Conservation (phyloP, 441 rosid genomes). For the Populus tomentosa region DNA sequence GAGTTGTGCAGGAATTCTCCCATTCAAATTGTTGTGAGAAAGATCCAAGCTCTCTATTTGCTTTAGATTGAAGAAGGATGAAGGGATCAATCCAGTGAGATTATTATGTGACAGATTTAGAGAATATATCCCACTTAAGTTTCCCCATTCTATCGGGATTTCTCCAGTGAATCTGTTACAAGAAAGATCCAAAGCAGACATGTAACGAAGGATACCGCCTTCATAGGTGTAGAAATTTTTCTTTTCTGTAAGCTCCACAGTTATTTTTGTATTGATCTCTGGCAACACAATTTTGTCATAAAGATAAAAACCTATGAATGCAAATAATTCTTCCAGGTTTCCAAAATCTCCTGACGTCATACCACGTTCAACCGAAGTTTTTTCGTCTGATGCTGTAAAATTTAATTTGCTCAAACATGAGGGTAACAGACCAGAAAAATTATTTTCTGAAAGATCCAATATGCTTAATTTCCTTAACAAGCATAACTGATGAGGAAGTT, state of each 20-base stretch:
- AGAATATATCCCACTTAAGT: too few species aligned
- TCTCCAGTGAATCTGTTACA: constrained; percentile 11
- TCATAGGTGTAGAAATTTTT: neutral
- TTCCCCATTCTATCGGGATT: too few species aligned
- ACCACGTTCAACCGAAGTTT: fast-evolving
- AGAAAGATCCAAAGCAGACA: constrained; percentile 18
- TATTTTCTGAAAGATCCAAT: constrained; percentile 24
- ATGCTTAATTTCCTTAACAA: constrained; percentile 5
- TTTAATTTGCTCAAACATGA: neutral
- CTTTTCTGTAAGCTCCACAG: neutral
- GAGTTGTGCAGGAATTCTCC: constrained; percentile 2
- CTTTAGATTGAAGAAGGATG: too few species aligned
- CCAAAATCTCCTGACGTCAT: too few species aligned
- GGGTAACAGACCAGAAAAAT: constrained; percentile 18
- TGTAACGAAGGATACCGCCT: constrained; percentile 1
- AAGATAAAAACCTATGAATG: too few species aligned
- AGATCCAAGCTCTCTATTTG: too few species aligned
- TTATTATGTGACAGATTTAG: too few species aligned
- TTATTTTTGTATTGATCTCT: neutral
- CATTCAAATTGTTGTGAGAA: too few species aligned
- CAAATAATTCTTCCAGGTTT: too few species aligned
- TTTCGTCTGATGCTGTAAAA: neutral
- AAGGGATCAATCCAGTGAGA: too few species aligned
- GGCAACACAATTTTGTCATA: too few species aligned
- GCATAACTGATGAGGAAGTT: constrained; percentile 9